Evolutionary conservation across 2,329 filamentous ascomycete species (phyloP).

Genomic region (Cladosporium velox): DNA sequence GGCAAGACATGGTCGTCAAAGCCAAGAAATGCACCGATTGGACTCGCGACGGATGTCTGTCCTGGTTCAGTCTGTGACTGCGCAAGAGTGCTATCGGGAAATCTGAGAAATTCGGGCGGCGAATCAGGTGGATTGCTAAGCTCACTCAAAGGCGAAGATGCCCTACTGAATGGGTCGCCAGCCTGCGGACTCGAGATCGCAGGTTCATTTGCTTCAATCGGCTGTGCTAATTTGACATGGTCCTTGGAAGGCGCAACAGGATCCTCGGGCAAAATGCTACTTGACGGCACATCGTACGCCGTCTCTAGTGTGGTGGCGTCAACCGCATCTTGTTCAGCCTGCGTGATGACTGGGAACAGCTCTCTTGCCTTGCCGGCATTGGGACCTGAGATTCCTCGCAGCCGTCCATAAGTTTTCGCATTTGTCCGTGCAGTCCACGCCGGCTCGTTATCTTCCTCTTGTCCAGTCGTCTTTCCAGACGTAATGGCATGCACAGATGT

Average conservation of each 20-base stretch:
- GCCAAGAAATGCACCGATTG: background rate
- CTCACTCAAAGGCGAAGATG: conserved; percentile 16
- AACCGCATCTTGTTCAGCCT: conserved; percentile 7
- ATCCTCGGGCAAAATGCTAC: background rate
- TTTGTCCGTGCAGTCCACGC: background rate
- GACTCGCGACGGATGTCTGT: background rate
- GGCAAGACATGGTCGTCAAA: conserved; percentile 5
- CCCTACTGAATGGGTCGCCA: background rate
- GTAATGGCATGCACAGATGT: background rate
- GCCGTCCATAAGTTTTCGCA: background rate
- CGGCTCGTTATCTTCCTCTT: conserved; percentile 17
- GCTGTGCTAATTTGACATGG: background rate
- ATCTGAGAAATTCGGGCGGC: background rate
- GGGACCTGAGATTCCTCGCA: background rate
- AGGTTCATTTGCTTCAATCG: background rate
- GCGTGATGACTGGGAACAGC: background rate
- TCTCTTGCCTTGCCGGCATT: background rate
- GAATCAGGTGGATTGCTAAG: conserved; percentile 15
- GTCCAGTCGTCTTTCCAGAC: background rate
- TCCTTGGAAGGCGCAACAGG: background rate
- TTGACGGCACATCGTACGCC: conserved; percentile 2
- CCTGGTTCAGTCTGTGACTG: background rate
- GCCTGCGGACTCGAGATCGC: background rate
- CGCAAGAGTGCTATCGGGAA: background rate
- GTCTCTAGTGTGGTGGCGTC: background rate